phyloP scores from a whole-genome alignment of 2,329 filamentous ascomycete species.

The Zymoseptoria pseudotritici region DNA sequence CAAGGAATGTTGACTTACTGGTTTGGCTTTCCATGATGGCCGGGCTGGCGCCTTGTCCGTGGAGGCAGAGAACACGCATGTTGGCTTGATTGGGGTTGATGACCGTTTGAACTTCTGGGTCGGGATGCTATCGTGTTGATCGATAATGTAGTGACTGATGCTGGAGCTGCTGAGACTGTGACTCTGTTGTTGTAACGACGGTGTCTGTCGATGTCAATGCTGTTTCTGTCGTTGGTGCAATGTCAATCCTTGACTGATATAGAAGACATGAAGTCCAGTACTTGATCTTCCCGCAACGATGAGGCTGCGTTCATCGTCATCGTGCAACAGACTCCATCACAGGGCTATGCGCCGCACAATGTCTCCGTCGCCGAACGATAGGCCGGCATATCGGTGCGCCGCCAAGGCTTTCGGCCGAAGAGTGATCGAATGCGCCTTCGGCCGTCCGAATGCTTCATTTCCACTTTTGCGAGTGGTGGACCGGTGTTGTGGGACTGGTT shows the following conservation, averaged over 20 bases:
- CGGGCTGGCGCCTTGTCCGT: constrained; percentile 2
- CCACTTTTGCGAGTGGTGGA: not conserved
- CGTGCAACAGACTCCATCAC: not conserved
- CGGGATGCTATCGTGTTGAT: too few relatives aligned
- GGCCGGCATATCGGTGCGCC: not conserved
- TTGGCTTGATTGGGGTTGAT: not conserved
- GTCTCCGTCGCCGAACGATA: not conserved
- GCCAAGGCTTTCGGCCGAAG: not conserved
- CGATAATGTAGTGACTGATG: too few relatives aligned
- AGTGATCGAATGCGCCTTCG: not conserved
- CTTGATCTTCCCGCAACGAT: not conserved
- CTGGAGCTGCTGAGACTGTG: too few relatives aligned
- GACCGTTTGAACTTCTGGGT: too few relatives aligned
- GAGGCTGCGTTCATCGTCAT: not conserved
- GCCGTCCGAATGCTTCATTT: not conserved
- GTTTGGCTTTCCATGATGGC: not conserved
- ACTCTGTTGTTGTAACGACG: not conserved
- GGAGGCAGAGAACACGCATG: constrained; percentile 7
- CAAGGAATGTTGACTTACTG: not conserved
- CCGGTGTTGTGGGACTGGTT: not conserved
- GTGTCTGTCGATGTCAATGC: not conserved
- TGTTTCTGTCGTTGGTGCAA: not conserved
- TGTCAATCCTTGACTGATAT: not conserved
- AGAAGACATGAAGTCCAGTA: not conserved
- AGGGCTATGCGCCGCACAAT: not conserved